Conservation (phyloP, 371 early-diverging fungal species). For the Haplosporangium sp. region DNA sequence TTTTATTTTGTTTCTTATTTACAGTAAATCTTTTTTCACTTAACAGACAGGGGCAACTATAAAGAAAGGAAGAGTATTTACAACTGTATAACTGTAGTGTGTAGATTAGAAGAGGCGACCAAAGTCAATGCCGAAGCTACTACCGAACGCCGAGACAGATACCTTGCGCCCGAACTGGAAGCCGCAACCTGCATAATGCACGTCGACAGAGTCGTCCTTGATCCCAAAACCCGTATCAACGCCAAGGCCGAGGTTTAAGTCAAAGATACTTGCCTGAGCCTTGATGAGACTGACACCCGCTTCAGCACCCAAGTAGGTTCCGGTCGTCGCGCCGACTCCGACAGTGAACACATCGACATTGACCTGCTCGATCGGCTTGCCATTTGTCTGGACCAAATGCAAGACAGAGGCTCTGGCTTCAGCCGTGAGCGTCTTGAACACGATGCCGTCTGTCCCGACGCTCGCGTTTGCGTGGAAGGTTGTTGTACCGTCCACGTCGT, state of each 20-base stretch:
- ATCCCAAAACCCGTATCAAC: conserved; percentile 9
- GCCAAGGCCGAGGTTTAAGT: conserved; percentile 12
- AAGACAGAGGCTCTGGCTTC: conserved; percentile 12
- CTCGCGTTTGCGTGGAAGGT: conserved; percentile 10
- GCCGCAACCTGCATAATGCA: conserved; percentile 2
- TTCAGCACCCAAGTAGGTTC: conserved; percentile 5
- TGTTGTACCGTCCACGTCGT: conserved; percentile 14
- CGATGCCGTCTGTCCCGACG: neutral
- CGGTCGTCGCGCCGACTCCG: conserved; percentile 5
- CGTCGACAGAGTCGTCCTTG: conserved; percentile 5
- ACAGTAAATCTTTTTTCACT: no score
- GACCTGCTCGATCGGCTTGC: conserved; percentile 25
- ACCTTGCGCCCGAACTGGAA: conserved; percentile 17
- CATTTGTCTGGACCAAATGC: conserved; percentile 9
- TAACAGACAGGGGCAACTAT: no score
- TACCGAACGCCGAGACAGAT: conserved; percentile 13
- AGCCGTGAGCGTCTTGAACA: conserved; percentile 5
- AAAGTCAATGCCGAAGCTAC: conserved; percentile 16
- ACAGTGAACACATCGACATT: conserved; percentile 12
- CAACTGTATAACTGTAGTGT: no score
- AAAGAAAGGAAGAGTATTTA: no score
- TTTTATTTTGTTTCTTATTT: no score
- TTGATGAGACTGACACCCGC: conserved; percentile 15
- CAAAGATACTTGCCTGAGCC: conserved; percentile 14
- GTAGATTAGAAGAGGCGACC: conserved; percentile 1